These are phyloP conservation scores for Orbilia quercus DNA, from an alignment of 2,329 filamentous ascomycete genomes.

Conservation along the genomic window DNA sequence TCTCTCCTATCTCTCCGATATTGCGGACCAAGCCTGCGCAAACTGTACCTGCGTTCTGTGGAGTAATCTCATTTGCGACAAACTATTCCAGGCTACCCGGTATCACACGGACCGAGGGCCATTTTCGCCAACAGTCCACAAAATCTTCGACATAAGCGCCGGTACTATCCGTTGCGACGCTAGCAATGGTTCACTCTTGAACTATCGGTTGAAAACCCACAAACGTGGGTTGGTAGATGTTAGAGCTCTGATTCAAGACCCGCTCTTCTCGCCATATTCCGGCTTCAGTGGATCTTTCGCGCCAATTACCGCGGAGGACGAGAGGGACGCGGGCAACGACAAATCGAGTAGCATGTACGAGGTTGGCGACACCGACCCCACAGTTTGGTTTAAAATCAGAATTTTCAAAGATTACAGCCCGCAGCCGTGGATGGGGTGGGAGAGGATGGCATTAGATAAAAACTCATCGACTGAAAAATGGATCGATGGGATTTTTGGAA, in stretches of 20 bases:
- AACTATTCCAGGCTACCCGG: not conserved
- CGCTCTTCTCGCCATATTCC: constrained; percentile 10
- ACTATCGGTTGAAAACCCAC: constrained; percentile 18
- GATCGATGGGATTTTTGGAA: constrained; percentile 17
- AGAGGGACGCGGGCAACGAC: not conserved
- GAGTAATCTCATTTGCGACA: constrained; percentile 9
- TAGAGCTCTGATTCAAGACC: constrained; percentile 9
- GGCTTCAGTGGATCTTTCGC: constrained; percentile 18
- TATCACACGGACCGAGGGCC: constrained; percentile 13
- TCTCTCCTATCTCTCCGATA: constrained; percentile 12
- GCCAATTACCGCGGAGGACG: not conserved
- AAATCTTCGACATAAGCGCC: constrained; percentile 22
- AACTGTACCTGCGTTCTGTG: constrained; percentile 11
- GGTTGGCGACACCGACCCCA: not conserved
- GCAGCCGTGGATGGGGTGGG: constrained; percentile 14
- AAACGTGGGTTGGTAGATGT: constrained; percentile 8
- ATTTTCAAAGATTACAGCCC: constrained; percentile 7
- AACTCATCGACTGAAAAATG: constrained; percentile 2
- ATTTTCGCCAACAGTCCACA: constrained; percentile 9
- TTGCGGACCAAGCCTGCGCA: constrained; percentile 7
- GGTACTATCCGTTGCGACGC: constrained; percentile 15
- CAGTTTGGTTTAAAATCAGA: constrained; percentile 25
- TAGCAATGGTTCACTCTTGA: not conserved
- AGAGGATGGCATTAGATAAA: constrained; percentile 2
- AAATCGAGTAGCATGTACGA: not conserved